phyloP scores from a whole-genome alignment of 1,284 basidiomycete species.

The Mycena citricolor region DNA sequence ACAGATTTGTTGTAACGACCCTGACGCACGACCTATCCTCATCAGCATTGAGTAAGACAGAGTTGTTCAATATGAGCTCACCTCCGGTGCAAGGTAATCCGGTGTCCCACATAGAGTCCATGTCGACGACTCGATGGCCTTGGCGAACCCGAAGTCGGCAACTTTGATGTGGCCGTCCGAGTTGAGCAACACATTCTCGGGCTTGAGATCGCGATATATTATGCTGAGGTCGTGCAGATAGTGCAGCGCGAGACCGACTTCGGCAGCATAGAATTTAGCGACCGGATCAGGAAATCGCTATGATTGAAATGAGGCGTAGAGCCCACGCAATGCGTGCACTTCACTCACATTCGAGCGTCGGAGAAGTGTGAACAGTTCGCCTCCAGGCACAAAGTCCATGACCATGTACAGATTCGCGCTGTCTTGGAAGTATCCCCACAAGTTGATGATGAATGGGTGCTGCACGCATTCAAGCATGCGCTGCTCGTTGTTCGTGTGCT shows the following conservation, averaged over 20 bases:
- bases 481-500: constrained; percentile 97
- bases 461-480: constrained; percentile 87
- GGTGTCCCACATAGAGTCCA: constrained; percentile 99
- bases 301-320: constrained; percentile 6
- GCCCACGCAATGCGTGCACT: constrained; percentile 14
- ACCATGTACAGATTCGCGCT: constrained; percentile 97
- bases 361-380: constrained; percentile 91
- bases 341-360: constrained; percentile 80
- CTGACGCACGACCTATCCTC: constrained; percentile 74
- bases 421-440: constrained; percentile 98
- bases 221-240: constrained; percentile 90
- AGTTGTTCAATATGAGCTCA: constrained; percentile 33
- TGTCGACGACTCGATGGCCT: constrained; percentile 85
- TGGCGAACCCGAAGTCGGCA: constrained; percentile 98
- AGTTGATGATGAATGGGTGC: constrained; percentile 96
- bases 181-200: constrained; percentile 93
- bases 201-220: constrained; percentile 97
- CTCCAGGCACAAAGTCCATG: constrained; percentile 99
- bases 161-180: constrained; percentile 97
- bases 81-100: constrained; percentile 94
- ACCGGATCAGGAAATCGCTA: constrained; percentile 98
- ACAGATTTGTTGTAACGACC: constrained; percentile 97
- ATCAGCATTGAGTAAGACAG: constrained; percentile 3
- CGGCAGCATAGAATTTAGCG: constrained; percentile 98
- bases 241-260: constrained; percentile 93